These are phyloP conservation scores for Silene latifolia DNA, from an alignment of 148 eudicot species.

Conservation along the genomic window DNA sequence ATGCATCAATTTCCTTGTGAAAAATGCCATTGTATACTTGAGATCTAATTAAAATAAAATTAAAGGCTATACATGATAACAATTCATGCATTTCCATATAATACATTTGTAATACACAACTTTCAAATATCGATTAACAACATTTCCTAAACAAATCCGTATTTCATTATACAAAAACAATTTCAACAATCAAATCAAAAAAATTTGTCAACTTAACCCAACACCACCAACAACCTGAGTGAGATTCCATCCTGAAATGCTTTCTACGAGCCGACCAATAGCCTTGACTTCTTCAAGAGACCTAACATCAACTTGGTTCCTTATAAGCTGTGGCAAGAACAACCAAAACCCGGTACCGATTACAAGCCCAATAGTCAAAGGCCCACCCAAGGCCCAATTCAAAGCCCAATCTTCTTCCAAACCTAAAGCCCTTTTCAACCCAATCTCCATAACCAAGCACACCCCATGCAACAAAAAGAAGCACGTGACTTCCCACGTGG, in stretches of 20 bases:
- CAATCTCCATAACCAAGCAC: constrained; percentile 34
- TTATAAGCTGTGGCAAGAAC: constrained; percentile 37
- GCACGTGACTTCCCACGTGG: constrained; percentile 39
- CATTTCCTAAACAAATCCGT: not conserved
- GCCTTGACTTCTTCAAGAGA: constrained; percentile 33
- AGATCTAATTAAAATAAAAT: not conserved
- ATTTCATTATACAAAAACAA: not conserved
- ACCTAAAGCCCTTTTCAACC: constrained; percentile 27
- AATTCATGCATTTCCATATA: not conserved
- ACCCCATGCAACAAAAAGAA: constrained; percentile 31
- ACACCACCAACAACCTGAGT: not conserved
- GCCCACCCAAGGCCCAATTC: constrained; percentile 31
- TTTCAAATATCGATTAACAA: too few relatives aligned
- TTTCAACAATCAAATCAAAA: not conserved
- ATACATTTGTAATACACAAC: not conserved
- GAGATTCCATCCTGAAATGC: not conserved
- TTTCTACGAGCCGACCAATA: constrained; percentile 8
- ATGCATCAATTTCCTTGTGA: too few relatives aligned
- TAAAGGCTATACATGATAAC: not conserved
- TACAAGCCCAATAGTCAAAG: constrained; percentile 37
- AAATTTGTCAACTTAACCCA: not conserved
- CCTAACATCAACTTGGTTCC: constrained; percentile 29
- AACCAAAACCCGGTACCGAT: constrained; percentile 37
- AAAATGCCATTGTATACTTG: not conserved
- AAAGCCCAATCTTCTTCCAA: constrained; percentile 20